phyloP scores from a whole-genome alignment of 2,329 filamentous ascomycete genomes.

The Trichoderma afroharzianum region DNA sequence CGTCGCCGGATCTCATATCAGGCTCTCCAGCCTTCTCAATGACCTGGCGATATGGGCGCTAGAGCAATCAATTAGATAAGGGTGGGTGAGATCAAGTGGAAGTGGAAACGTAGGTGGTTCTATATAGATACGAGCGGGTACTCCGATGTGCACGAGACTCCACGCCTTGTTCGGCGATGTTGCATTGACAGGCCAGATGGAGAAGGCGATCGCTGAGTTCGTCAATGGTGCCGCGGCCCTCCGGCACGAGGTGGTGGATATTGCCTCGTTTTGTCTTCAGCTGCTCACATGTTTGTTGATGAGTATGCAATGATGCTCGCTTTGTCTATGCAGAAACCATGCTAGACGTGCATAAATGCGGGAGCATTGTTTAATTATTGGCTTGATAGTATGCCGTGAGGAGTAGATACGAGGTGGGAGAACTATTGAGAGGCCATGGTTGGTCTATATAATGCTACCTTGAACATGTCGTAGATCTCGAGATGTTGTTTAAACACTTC shows the following conservation, averaged over 20 bases:
- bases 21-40: not conserved
- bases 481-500: too few relatives aligned
- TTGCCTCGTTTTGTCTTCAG: not conserved
- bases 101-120: not conserved
- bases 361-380: not conserved
- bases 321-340: not conserved
- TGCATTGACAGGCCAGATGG: not conserved
- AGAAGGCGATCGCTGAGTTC: not conserved
- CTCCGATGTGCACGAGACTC: not conserved
- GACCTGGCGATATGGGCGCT: not conserved
- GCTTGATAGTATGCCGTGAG: not conserved
- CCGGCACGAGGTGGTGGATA: not conserved
- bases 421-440: not conserved
- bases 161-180: not conserved
- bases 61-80: not conserved
- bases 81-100: not conserved
- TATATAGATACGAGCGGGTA: not conserved
- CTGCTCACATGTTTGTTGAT: not conserved
- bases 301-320: not conserved
- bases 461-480: not conserved
- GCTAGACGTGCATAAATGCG: not conserved
- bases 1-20: not conserved
- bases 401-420: not conserved
- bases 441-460: not conserved
- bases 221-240: not conserved